Percentiles rank a stretch among this genome's conserved stretches.
Evolutionary conservation across 2,329 filamentous ascomycete genomes (phyloP).

Genomic region (Microascus cirrosus): DNA sequence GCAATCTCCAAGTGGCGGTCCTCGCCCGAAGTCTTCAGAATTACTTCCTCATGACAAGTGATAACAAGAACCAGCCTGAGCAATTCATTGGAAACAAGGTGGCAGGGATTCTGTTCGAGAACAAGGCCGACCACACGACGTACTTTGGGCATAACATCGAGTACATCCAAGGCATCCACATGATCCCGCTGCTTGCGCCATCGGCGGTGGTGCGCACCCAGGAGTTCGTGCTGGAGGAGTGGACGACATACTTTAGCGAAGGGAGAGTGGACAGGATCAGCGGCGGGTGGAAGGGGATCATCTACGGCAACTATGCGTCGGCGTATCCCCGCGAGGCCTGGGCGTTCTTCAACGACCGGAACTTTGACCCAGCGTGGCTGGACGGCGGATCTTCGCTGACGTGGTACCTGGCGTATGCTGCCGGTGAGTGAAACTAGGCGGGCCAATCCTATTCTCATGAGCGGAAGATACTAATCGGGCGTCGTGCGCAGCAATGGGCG

Average conservation of each 20-base stretch:
- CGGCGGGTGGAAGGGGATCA: slow-evolving; percentile 76
- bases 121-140: slow-evolving; percentile 88
- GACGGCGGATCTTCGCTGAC: slow-evolving; percentile 76
- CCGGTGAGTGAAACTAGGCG: slow-evolving; percentile 40
- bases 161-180: slow-evolving; percentile 69
- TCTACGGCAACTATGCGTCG: slow-evolving; percentile 74
- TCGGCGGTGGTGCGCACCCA: slow-evolving; percentile 55
- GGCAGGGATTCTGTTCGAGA: slow-evolving; percentile 70
- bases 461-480: background rate
- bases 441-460: background rate
- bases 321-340: slow-evolving; percentile 60
- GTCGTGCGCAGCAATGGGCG: background rate
- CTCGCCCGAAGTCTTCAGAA: slow-evolving; percentile 60
- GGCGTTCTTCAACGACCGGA: slow-evolving; percentile 57
- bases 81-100: slow-evolving; percentile 75
- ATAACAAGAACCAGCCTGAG: slow-evolving; percentile 60
- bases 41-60: slow-evolving; percentile 70
- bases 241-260: slow-evolving; percentile 65
- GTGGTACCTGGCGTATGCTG: slow-evolving; percentile 75
- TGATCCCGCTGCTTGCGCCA: slow-evolving; percentile 64
- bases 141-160: slow-evolving; percentile 70
- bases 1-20: slow-evolving; percentile 75
- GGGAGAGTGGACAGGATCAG: slow-evolving; percentile 52
- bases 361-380: slow-evolving; percentile 58
- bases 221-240: slow-evolving; percentile 71